Percentiles rank a stretch among this genome's conserved stretches.
Evolutionary conservation across 2,329 filamentous ascomycete genomes (phyloP).

Genomic region (Sporothrix dimorphospora): DNA sequence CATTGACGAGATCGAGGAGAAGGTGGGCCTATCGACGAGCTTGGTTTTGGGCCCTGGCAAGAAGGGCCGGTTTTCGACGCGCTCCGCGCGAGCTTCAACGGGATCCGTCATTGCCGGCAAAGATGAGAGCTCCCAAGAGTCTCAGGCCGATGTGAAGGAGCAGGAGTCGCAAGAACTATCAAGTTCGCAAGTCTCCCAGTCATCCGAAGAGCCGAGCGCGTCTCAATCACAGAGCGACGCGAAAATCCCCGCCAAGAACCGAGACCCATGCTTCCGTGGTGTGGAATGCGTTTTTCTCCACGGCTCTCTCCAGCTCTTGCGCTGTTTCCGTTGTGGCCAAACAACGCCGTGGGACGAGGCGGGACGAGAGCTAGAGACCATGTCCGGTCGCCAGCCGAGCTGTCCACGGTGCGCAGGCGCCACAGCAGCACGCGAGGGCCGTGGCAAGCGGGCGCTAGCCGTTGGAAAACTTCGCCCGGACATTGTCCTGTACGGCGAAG

Average conservation of each 20-base stretch:
- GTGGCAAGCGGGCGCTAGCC: conserved; percentile 67
- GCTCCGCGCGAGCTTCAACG: conserved; percentile 31
- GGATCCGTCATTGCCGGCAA: conserved; percentile 8
- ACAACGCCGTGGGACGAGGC: conserved; percentile 63
- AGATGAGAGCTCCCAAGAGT: neutral
- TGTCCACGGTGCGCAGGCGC: conserved; percentile 68
- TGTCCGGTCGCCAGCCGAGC: conserved; percentile 67
- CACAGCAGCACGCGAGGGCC: conserved; percentile 64
- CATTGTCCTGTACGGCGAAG: conserved; percentile 74
- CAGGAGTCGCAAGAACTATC: neutral
- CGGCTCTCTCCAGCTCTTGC: conserved; percentile 66
- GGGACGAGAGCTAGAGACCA: conserved; percentile 57
- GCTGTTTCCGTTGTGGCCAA: conserved; percentile 65
- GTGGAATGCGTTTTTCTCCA: conserved; percentile 72
- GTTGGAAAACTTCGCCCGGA: conserved; percentile 71
- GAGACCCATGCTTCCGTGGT: conserved; percentile 45
- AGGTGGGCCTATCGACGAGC: conserved; percentile 67
- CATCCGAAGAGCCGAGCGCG: neutral
- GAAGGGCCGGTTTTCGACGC: conserved; percentile 59
- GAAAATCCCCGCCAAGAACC: conserved; percentile 29
- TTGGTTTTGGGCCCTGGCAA: conserved; percentile 65
- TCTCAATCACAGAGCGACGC: neutral
- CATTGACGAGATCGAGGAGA: conserved; percentile 73
- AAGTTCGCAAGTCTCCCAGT: conserved; percentile 21
- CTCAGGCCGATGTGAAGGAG: neutral